Conservation (phyloP, 192 early-diverging fungal genomes). For the Coemansia sp. region DNA sequence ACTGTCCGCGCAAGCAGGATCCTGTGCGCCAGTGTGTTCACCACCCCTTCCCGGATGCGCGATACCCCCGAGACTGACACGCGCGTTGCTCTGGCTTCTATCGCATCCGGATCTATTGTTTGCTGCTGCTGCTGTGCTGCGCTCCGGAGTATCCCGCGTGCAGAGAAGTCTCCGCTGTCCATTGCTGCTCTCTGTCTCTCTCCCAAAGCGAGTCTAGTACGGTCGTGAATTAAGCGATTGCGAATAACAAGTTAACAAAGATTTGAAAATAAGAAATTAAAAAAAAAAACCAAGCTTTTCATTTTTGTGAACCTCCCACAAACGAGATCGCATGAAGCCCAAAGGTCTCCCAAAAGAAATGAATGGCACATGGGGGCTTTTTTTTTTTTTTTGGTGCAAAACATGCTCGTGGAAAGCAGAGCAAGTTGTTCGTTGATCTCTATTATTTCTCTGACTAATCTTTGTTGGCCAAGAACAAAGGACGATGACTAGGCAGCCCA, state of each 20-base stretch:
- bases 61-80: slow-evolving; percentile 27
- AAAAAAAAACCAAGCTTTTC: background rate
- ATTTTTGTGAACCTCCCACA: too few relatives aligned
- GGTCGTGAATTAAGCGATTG: too few relatives aligned
- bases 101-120: slow-evolving; percentile 12
- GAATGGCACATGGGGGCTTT: background rate
- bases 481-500: background rate
- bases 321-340: too few relatives aligned
- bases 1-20: slow-evolving; percentile 29
- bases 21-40: slow-evolving; percentile 14
- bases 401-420: too few relatives aligned
- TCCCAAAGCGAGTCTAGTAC: background rate
- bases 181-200: background rate
- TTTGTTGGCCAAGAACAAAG: background rate
- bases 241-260: too few relatives aligned
- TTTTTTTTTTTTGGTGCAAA: too few relatives aligned
- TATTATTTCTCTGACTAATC: background rate
- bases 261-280: background rate
- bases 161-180: background rate
- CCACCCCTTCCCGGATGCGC: slow-evolving; percentile 31
- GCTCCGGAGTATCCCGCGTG: slow-evolving; percentile 13
- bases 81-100: background rate
- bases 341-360: too few relatives aligned
- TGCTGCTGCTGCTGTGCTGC: slow-evolving; percentile 1
- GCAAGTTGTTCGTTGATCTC: too few relatives aligned